Conservation (phyloP, 192 early-diverging fungal genomes). For the Phlyctochytrium arcticum region DNA sequence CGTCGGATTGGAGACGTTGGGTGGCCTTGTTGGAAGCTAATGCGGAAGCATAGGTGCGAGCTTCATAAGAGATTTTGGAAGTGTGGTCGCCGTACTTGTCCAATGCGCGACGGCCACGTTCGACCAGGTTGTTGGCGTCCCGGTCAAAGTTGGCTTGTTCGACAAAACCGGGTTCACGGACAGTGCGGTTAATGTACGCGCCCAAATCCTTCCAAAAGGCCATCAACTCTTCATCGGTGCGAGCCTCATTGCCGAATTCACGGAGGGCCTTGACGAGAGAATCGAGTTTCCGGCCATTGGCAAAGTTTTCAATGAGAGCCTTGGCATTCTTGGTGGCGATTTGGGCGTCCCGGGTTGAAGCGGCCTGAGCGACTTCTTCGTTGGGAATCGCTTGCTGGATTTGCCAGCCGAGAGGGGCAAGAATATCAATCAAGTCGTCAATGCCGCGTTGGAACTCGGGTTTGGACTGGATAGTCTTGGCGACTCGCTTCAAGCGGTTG, state of each 20-base stretch:
- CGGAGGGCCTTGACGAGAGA: constrained; percentile 32
- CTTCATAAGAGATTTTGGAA: constrained; percentile 31
- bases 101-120: constrained; percentile 27
- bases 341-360: constrained; percentile 14
- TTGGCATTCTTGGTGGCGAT: constrained; percentile 38
- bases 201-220: constrained; percentile 26
- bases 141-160: constrained; percentile 21
- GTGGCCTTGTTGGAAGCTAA: constrained; percentile 37
- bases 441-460: constrained; percentile 42
- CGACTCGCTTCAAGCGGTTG: constrained; percentile 31
- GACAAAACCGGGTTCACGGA: constrained; percentile 37
- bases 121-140: constrained; percentile 29
- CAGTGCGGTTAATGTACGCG: constrained; percentile 28
- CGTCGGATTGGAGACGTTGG: constrained; percentile 25
- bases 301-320: constrained; percentile 51
- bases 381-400: constrained; percentile 25
- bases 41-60: constrained; percentile 20
- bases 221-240: constrained; percentile 35
- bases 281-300: constrained; percentile 42
- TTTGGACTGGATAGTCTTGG: constrained; percentile 25
- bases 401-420: constrained; percentile 22
- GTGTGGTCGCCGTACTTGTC: constrained; percentile 31
- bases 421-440: constrained; percentile 31
- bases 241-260: constrained; percentile 27
- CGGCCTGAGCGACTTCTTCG: too few species aligned